Evolutionary conservation across 2,329 filamentous ascomycete species (phyloP).

Genomic region (Epichloe typhina): DNA sequence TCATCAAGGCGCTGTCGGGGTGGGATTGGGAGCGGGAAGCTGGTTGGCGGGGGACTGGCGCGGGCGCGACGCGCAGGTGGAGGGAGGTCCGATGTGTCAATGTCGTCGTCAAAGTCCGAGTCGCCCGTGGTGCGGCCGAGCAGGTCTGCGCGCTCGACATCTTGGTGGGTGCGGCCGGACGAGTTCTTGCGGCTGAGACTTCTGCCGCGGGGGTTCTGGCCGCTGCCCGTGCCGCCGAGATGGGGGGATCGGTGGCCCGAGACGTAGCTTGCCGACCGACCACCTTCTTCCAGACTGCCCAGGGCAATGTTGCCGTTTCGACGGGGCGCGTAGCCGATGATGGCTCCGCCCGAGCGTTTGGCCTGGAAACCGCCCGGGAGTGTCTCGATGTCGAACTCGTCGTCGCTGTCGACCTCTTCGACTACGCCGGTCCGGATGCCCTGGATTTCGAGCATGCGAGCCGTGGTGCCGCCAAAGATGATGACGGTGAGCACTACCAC

Average conservation of each 20-base stretch:
- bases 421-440: conserved; percentile 94
- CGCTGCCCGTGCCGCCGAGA: conserved; percentile 16
- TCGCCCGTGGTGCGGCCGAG: conserved; percentile 38
- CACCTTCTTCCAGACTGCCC: conserved; percentile 31
- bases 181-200: conserved; percentile 43
- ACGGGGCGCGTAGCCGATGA: conserved; percentile 68
- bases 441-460: conserved; percentile 92
- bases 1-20: conserved; percentile 17
- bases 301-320: conserved; percentile 48
- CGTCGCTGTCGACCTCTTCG: conserved; percentile 93
- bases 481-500: conserved; percentile 97
- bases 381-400: conserved; percentile 92
- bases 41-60: conserved; percentile 12
- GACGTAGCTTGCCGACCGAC: conserved; percentile 33
- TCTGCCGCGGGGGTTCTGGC: conserved; percentile 32
- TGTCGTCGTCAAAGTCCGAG: conserved; percentile 49
- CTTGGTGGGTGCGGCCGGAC: conserved; percentile 24
- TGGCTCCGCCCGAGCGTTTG: conserved; percentile 62
- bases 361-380: conserved; percentile 61
- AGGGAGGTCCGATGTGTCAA: conserved; percentile 53
- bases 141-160: conserved; percentile 44
- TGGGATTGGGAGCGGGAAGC: conserved; percentile 7
- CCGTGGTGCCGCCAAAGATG: conserved; percentile 95
- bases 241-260: conserved; percentile 39
- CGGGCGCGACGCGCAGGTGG: conserved; percentile 38